phyloP scores from a whole-genome alignment of 768 basidiomycete genomes.

The Suillus sp. region DNA sequence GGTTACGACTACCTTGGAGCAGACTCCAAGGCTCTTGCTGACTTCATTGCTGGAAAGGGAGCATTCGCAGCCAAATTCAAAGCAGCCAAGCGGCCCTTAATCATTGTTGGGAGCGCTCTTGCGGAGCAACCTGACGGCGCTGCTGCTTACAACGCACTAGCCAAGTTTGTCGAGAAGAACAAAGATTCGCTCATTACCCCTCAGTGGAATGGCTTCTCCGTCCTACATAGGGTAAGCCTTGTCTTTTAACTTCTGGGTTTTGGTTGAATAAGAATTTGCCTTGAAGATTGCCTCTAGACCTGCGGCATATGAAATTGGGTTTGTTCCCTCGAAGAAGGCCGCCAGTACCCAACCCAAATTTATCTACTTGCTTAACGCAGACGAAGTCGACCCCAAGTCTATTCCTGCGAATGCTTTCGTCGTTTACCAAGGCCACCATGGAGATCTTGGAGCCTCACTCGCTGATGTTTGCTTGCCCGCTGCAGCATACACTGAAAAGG shows the following conservation, averaged over 20 bases:
- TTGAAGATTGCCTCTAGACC: slow-evolving; percentile 84
- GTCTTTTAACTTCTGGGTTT: slow-evolving; percentile 4
- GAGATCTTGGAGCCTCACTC: slow-evolving; percentile 92
- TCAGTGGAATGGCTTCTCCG: slow-evolving; percentile 94
- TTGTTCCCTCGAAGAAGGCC: slow-evolving; percentile 82
- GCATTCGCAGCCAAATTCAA: slow-evolving; percentile 86
- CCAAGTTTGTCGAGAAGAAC: slow-evolving; percentile 80
- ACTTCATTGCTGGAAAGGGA: slow-evolving; percentile 77
- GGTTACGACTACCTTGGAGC: slow-evolving; percentile 90
- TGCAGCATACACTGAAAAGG: slow-evolving; percentile 92
- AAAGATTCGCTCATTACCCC: slow-evolving; percentile 74
- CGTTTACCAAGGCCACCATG: slow-evolving; percentile 98
- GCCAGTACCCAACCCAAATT: slow-evolving; percentile 84
- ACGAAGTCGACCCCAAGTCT: slow-evolving; percentile 84
- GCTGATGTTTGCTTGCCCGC: slow-evolving; percentile 97
- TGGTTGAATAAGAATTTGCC: slow-evolving; percentile 8
- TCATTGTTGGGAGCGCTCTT: slow-evolving; percentile 89
- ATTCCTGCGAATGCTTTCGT: slow-evolving; percentile 94
- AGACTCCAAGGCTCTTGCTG: slow-evolving; percentile 70
- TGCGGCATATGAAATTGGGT: slow-evolving; percentile 94
- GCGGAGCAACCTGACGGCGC: slow-evolving; percentile 84
- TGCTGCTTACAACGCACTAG: slow-evolving; percentile 72
- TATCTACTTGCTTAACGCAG: slow-evolving; percentile 94
- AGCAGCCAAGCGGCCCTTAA: slow-evolving; percentile 85
- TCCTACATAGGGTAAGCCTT: slow-evolving; percentile 81